Percentiles rank a stretch among this genome's conserved stretches.
phyloP scores from a whole-genome alignment of 2,329 filamentous ascomycete species.

The Talaromyces sp. region DNA sequence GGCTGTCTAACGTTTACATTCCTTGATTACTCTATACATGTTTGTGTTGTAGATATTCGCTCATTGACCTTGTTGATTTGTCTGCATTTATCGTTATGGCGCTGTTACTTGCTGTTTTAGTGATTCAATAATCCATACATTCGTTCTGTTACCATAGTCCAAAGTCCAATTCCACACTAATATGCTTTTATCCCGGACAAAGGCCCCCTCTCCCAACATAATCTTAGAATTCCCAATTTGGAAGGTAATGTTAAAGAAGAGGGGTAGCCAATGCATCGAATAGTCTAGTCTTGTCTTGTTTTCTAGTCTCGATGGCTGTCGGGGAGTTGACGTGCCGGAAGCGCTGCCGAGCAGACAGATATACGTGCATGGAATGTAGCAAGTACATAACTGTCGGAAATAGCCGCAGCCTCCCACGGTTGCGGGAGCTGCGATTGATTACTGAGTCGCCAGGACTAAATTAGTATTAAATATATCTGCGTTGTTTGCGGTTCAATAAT shows the following conservation, averaged over 20 bases:
- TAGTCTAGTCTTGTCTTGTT: too few species aligned
- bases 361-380: too few species aligned
- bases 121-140: not conserved
- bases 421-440: too few species aligned
- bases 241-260: not conserved
- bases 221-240: not conserved
- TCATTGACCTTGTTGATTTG: not conserved
- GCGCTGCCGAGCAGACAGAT: not conserved
- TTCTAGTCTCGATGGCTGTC: too few species aligned
- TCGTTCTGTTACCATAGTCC: not conserved
- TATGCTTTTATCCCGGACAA: not conserved
- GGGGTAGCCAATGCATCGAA: not conserved
- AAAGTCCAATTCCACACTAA: not conserved
- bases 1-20: not conserved
- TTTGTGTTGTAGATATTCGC: not conserved
- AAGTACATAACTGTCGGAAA: not conserved
- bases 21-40: not conserved
- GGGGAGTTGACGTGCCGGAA: not conserved
- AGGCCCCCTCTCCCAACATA: not conserved
- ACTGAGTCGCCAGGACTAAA: too few species aligned
- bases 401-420: not conserved
- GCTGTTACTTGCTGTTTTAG: not conserved
- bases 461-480: too few species aligned
- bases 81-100: not conserved
- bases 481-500: not conserved